A percentile compares a stretch with the other conserved stretches of the same genome.
Conservation (phyloP, 495 filamentous ascomycete genomes). For the Podospora pseudoanserina region DNA sequence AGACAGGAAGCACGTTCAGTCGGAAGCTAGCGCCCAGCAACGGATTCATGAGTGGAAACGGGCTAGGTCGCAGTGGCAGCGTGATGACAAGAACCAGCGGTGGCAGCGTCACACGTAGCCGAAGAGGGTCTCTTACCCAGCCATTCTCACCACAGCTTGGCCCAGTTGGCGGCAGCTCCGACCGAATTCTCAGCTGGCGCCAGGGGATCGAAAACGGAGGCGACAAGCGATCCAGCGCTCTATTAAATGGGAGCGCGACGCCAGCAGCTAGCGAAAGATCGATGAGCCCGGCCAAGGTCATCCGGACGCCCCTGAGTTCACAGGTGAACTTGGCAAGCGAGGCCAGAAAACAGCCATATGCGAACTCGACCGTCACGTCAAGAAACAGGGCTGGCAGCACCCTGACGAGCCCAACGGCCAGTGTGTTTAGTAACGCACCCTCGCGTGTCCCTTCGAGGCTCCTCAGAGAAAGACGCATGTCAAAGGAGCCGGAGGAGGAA, state of each 20-base stretch:
- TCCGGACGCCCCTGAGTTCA: constrained; percentile 31
- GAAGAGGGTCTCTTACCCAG: constrained; percentile 50
- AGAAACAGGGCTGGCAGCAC: constrained; percentile 22
- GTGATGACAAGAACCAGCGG: constrained; percentile 55
- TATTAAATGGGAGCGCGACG: constrained; percentile 23
- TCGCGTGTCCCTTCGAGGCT: constrained; percentile 15
- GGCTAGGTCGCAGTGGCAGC: constrained; percentile 62
- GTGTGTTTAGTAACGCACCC: constrained; percentile 24
- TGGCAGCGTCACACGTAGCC: constrained; percentile 49
- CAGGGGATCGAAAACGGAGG: constrained; percentile 59
- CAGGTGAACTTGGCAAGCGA: constrained; percentile 41
- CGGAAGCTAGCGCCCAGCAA: constrained; percentile 56
- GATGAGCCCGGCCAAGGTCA: constrained; percentile 45
- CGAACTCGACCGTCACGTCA: constrained; percentile 21
- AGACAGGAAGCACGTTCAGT: constrained; percentile 72
- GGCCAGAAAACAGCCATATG: constrained; percentile 41
- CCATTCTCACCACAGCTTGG: constrained; percentile 42
- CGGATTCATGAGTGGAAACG: constrained; percentile 34
- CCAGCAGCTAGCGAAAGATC: constrained; percentile 48
- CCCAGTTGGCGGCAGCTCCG: constrained; percentile 49
- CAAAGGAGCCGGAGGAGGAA: constrained; percentile 17
- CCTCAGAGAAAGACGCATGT: constrained; percentile 17
- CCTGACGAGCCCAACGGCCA: constrained; percentile 28
- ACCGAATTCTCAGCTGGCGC: constrained; percentile 90
- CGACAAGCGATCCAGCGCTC: constrained; percentile 31